Percentiles rank a stretch among this genome's conserved stretches.
These are phyloP conservation scores for Tubosaeta brunneosetosa DNA, from an alignment of 768 basidiomycete genomes.

Conservation along the genomic window DNA sequence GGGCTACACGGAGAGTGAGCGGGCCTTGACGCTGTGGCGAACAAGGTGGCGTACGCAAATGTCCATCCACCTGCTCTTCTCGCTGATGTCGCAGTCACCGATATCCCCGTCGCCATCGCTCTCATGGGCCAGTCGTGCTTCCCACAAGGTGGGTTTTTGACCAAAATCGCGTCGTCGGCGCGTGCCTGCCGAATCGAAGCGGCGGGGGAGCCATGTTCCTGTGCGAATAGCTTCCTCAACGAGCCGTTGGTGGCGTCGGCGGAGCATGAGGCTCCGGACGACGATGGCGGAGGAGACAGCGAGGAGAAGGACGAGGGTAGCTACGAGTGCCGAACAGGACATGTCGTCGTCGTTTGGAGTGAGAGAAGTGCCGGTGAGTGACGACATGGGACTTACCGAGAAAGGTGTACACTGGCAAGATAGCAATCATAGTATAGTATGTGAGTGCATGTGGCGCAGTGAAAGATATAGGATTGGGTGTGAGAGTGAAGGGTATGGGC, in stretches of 20 bases:
- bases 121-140: slow-evolving; percentile 17
- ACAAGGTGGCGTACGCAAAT: slow-evolving; percentile 21
- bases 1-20: slow-evolving; percentile 15
- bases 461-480: slow-evolving; percentile 11
- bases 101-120: slow-evolving; percentile 6
- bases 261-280: slow-evolving; percentile 57
- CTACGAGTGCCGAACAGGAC: slow-evolving; percentile 45
- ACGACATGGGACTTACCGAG: slow-evolving; percentile 16
- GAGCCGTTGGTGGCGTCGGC: slow-evolving; percentile 53
- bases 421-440: not conserved
- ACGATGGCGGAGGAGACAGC: slow-evolving; percentile 66
- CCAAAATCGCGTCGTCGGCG: slow-evolving; percentile 26
- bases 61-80: slow-evolving; percentile 25
- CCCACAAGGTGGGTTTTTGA: slow-evolving; percentile 30
- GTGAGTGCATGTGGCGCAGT: not conserved
- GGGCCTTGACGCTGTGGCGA: not conserved
- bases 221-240: slow-evolving; percentile 62
- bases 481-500: slow-evolving; percentile 9
- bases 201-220: slow-evolving; percentile 52
- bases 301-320: slow-evolving; percentile 64
- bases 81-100: slow-evolving; percentile 3
- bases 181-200: slow-evolving; percentile 9
- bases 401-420: slow-evolving; percentile 29
- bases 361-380: no score
- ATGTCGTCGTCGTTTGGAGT: not conserved